Conservation (phyloP, 148 eudicot species). For the Fagopyrum tataricum region DNA sequence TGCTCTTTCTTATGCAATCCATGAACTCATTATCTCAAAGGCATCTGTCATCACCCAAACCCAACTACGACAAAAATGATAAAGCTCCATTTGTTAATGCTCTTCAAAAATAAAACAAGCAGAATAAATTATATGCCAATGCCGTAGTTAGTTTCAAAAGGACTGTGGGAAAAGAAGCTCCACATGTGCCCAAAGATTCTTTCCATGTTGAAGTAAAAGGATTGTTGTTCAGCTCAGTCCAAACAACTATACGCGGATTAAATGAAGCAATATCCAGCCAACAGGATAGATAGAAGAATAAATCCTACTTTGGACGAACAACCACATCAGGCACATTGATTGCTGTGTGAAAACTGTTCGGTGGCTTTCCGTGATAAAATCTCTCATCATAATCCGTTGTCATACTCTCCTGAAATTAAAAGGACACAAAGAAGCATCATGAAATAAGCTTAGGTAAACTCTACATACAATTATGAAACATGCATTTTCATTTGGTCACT, state of each 20-base stretch:
- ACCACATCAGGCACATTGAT: slow-evolving; percentile 90
- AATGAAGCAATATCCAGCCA: background rate
- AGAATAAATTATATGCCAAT: background rate
- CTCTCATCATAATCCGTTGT: slow-evolving; percentile 83
- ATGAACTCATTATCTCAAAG: background rate
- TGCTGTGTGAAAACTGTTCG: slow-evolving; percentile 93
- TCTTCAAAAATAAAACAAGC: background rate
- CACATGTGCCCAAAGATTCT: background rate
- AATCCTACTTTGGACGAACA: slow-evolving; percentile 60
- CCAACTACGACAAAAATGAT: background rate
- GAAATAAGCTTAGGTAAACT: background rate
- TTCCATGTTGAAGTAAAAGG: background rate
- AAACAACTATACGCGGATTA: background rate
- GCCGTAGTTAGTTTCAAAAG: too few relatives aligned
- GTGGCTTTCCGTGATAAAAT: slow-evolving; percentile 87
- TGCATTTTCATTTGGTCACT: background rate
- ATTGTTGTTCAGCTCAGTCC: background rate
- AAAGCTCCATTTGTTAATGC: background rate
- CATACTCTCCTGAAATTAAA: slow-evolving; percentile 56
- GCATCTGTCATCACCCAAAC: background rate
- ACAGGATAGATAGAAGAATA: background rate
- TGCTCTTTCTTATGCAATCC: background rate
- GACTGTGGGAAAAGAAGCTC: background rate
- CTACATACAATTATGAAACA: background rate
- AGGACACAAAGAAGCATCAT: background rate